Base-by-base conservation (phyloP, 208 protist species). In the Dictyostelium gargantuum region DNA sequence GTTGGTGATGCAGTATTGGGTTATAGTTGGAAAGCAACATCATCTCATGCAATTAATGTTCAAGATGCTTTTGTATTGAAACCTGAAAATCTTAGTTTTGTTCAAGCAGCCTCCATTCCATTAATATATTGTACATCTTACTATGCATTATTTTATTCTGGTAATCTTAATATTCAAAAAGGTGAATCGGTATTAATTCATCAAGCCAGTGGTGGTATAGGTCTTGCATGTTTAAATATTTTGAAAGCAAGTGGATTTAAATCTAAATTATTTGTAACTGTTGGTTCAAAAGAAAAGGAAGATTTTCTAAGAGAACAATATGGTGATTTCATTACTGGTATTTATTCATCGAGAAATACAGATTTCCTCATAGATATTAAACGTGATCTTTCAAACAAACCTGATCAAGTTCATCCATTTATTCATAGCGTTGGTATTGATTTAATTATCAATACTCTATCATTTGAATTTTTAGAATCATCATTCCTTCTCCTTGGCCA, bases 401-500 rank as follows among this genome's bases (percentile, higher is more conserved):
- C n/a, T 48, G 44, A 48, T 48, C 6, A 48, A 11, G 9, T 48
- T 48, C 44, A 48, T 11, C 44, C 44, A 11, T 11, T 48, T 48
- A 9, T 11, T 48, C 6, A 23, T 15, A 15, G 26, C 10, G 19
- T 13, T 35, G 58, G 80, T 8, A 93, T 96, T n/a, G 93, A 96
- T 81, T 26, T 94, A 5, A 63, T 96, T 19, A 44, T 96, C 17
- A 96, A 96, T 72, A 96, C 94, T 9, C 56, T 96, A 11, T 35
- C 94, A 38, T 82, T 80, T 50, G 94, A 96, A 17, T 77, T 74
- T 44, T 61, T 96, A 32, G 50, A 93, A 19, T 9, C 84, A 11
- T 80, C 74, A 32, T 72, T 96, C 35, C 2, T 56, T 6, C 29
- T 85, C 1, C 68, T 96, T 42, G 23, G 46, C 2, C 76, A 93